Evolutionary conservation across 371 early-diverging fungal genomes (phyloP), one percentile per base, ranked within the genome.

Genomic region (Batrachochytrium dendrobatidis): DNA sequence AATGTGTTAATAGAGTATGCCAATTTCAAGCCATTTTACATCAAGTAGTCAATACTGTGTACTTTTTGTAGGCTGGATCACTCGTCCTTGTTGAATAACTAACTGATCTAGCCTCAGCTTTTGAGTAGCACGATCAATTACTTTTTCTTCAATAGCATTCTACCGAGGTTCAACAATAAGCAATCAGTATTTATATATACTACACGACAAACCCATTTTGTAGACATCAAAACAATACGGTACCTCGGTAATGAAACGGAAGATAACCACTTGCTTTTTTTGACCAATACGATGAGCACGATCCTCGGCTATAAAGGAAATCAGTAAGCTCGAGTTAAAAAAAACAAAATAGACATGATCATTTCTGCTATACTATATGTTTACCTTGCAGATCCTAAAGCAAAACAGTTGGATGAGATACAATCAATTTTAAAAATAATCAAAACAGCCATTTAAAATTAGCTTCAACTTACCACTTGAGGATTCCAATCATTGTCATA

Each of bases 261-360:
- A 99, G 4, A 99, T 98, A 61, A 87, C 84, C 22, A 99, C 99
- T 64, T 95, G 94, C 69, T 97, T 97, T 44, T 86, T 97, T 70
- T 99, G 99, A 3, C 99, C 99, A 56, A 99, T 96, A 73, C 99
- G 91, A 79, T 99, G 99, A 8, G 98, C 99, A 60, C 99, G 89
- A 73, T 99, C 99, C 75, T 84, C 81, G 15, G 75, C 72, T 72
- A 66, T 12, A 65, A 2, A 52, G 3, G 1, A 18, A 57, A 24
- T 0, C 2, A n/a, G 4, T 0, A 76, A 84, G 39, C 39, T n/a
- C 39, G 39, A 12, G 39, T 39, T n/a, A 81, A 8, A 3, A 5
- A 1, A 51, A 22, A 31, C 12, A 2, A 12, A 10, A 0, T 20
- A 1, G 29, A 33, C 12, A 18, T 22, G 24, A 22, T n/a, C 54